Conservation (phyloP, 441 rosid species). For the Pelargonium fulgidum region DNA sequence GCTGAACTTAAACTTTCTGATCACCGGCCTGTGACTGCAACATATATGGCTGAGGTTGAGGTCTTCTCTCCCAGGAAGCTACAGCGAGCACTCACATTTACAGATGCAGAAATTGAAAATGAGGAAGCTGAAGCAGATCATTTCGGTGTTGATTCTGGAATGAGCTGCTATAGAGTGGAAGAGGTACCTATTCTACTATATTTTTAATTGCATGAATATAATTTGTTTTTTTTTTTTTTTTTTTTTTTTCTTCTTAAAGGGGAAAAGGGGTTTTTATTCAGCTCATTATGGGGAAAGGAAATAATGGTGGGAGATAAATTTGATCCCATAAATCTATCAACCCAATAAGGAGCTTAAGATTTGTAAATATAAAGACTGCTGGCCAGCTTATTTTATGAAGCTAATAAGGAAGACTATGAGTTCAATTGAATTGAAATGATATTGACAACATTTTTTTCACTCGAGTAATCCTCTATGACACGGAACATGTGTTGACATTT, state of each 20-base stretch:
- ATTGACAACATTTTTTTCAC: too few relatives aligned
- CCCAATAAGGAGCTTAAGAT: too few relatives aligned
- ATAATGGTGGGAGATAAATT: neutral
- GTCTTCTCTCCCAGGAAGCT: constrained; percentile 66
- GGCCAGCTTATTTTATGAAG: too few relatives aligned
- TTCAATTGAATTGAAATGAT: too few relatives aligned
- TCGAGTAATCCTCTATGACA: too few relatives aligned
- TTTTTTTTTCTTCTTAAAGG: too few relatives aligned
- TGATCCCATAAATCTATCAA: neutral
- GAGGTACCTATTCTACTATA: constrained; percentile 26
- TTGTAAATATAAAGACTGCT: too few relatives aligned
- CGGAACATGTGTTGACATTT: too few relatives aligned
- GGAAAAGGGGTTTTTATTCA: too few relatives aligned
- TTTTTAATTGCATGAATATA: neutral
- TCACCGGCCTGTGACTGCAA: constrained; percentile 89
- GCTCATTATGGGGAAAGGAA: neutral
- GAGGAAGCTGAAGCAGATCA: constrained; percentile 34
- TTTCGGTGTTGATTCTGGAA: constrained; percentile 29
- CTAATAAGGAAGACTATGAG: too few relatives aligned
- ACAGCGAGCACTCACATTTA: constrained; percentile 74
- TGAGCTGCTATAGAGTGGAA: constrained; percentile 26
- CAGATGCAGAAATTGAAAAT: constrained; percentile 75
- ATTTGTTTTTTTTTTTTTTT: neutral
- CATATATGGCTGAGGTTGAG: constrained; percentile 75
- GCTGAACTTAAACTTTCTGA: constrained; percentile 72